These are phyloP conservation scores for Malbranchea zuffiana DNA, from an alignment of 2,329 filamentous ascomycete genomes.

Conservation along the genomic window DNA sequence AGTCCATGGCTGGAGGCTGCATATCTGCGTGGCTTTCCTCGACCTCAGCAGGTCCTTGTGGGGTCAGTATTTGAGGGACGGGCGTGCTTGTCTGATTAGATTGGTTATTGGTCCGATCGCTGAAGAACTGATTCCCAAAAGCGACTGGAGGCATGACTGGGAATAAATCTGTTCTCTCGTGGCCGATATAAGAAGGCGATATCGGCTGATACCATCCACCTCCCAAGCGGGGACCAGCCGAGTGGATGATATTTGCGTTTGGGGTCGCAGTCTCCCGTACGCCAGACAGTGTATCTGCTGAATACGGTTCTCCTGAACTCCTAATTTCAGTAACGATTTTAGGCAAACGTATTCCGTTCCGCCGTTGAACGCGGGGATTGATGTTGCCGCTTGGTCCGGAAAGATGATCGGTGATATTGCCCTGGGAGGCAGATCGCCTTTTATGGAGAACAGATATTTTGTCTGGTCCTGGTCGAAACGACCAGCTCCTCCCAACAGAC, in stretches of 20 bases:
- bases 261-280: background rate
- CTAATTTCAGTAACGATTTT: slow-evolving; percentile 15
- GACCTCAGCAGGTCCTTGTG: slow-evolving; percentile 11
- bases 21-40: slow-evolving; percentile 16
- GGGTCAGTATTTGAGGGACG: slow-evolving; percentile 1
- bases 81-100: background rate
- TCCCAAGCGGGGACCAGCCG: slow-evolving; percentile 14
- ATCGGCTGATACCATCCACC: background rate
- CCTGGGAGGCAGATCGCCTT: slow-evolving; percentile 15
- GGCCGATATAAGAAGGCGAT: slow-evolving; percentile 4
- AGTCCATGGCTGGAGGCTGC: slow-evolving; percentile 21
- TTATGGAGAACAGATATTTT: slow-evolving; percentile 11
- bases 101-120: no score
- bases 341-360: slow-evolving; percentile 17
- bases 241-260: slow-evolving; percentile 7
- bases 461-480: slow-evolving; percentile 15
- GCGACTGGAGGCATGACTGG: slow-evolving; percentile 3
- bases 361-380: slow-evolving; percentile 11
- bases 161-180: no score
- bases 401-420: slow-evolving; percentile 10
- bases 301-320: background rate
- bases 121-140: background rate
- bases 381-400: background rate
- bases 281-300: background rate
- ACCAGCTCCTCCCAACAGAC: slow-evolving; percentile 9